phyloP scores from a whole-genome alignment of 116 monocot genomes.

The Iris pallida region DNA sequence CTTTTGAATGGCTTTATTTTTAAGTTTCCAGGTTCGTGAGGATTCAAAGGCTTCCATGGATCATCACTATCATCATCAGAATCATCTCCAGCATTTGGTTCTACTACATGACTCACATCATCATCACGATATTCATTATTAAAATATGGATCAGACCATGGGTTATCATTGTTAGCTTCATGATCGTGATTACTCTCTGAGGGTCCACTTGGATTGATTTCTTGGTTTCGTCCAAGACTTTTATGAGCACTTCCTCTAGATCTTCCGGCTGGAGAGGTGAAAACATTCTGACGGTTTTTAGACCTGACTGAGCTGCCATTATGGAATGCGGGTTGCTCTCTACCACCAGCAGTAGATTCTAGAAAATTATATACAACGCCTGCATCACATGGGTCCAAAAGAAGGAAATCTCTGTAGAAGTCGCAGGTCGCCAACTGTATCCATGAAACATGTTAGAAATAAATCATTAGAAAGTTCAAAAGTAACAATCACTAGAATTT shows the following conservation, averaged over 20 bases:
- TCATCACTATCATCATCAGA: conserved; percentile 60
- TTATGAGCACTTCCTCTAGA: conserved; percentile 39
- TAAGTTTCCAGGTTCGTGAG: conserved; percentile 84
- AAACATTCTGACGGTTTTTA: conserved; percentile 30
- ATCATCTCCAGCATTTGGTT: conserved; percentile 37
- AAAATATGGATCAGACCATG: conserved; percentile 16
- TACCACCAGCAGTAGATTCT: conserved; percentile 31
- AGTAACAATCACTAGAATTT: background rate
- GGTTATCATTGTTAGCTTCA: conserved; percentile 13
- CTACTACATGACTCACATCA: conserved; percentile 30
- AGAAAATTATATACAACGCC: conserved; percentile 54
- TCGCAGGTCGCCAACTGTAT: conserved; percentile 83
- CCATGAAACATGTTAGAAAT: conserved; percentile 7
- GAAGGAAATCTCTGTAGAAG: conserved; percentile 84
- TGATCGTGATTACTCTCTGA: conserved; percentile 14
- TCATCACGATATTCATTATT: conserved; percentile 22
- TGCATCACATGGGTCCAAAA: conserved; percentile 85
- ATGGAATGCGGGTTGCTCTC: conserved; percentile 19
- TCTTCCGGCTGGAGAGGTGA: conserved; percentile 42
- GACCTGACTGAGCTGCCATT: conserved; percentile 41
- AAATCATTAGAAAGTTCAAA: conserved; percentile 1
- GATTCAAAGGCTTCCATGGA: conserved; percentile 92
- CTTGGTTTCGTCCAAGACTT: conserved; percentile 27
- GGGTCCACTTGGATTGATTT: conserved; percentile 15
- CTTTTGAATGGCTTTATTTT: conserved; percentile 70